Conservation (phyloP, 202 grass and related monocot species). For the Setaria viridis region DNA sequence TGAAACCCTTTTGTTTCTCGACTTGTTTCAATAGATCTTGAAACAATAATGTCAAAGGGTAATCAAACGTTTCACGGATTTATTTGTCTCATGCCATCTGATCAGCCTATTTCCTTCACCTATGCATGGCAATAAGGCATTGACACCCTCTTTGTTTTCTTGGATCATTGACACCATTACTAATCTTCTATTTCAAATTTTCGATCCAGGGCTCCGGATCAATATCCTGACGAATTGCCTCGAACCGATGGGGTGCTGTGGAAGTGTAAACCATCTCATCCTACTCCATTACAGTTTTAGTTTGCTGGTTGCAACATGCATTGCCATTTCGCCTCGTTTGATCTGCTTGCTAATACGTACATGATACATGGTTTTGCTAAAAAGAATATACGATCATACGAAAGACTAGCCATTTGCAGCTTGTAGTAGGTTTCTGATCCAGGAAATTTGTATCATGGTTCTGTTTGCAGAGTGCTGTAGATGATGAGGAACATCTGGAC, state of each 20-base stretch:
- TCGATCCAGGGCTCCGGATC: neutral
- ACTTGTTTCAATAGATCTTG: neutral
- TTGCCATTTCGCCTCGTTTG: neutral
- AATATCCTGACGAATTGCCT: slow-evolving; percentile 27
- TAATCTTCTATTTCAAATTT: neutral
- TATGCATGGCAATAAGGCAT: neutral
- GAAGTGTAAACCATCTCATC: slow-evolving; percentile 51
- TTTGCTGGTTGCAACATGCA: neutral
- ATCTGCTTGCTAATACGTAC: neutral
- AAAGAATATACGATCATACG: neutral
- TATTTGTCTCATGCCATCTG: neutral
- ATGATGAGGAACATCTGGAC: slow-evolving; percentile 55
- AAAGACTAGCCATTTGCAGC: neutral
- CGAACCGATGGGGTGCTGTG: slow-evolving; percentile 59
- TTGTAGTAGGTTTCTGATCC: neutral
- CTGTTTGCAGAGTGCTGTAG: slow-evolving; percentile 50
- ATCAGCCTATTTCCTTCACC: neutral
- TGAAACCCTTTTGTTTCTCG: neutral
- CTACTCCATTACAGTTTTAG: neutral
- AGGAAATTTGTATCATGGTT: neutral
- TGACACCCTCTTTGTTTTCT: neutral
- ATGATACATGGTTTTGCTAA: neutral
- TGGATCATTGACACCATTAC: neutral
- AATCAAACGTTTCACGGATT: neutral
- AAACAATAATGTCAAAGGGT: neutral